Base-by-base conservation (phyloP, 2,329 filamentous ascomycete species). In the Calonectria pauciramosa region DNA sequence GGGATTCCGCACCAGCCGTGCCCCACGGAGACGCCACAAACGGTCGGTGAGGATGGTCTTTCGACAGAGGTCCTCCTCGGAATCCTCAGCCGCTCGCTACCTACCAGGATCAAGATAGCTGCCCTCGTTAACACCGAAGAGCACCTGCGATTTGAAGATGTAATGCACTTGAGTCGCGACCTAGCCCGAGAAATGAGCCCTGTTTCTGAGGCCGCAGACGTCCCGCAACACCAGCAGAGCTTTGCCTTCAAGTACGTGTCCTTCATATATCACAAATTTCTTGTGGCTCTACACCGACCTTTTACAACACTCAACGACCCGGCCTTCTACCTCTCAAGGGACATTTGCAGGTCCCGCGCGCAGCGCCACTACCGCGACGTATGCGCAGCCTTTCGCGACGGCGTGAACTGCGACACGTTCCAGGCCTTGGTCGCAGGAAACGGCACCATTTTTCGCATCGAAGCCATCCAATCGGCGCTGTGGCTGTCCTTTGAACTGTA, bases 401-500 rank as follows among this genome's bases (percentile, higher is more conserved):
- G 56, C 30, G 56, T 8, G 6, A 41, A 60, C 3, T 14, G 56
- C 11, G 56, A 60, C 23, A 10, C 56, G 2, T 60, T 60, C 20
- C 56, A 60, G 56, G 34, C 56, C n/a, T 13, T 60, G 16, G 56
- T 60, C 32, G n/a, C 34, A 2, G 34, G 56, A 2, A 60, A 60
- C 7, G 56, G 56, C 23, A 60, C 56, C 34, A 60, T 60, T 8
- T 60, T 60, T 20, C n/a, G 56, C 8, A 60, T 60, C n/a, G 56
- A 60, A 32, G 56, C 56, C 13, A 60, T 60, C 13, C 34, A 60
- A n/a, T 60, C 56, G 13, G 56, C 56, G 34, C 7, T 60, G 34
- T 60, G 56, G 56, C 4, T 60, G n/a, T 60, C 56, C 6, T 60
- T 60, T 28, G 34, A 60, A 23, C 56, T 60, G n/a, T 60, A 60